Conservation (phyloP, 2,329 filamentous ascomycete species). For the Fusarium marasasianum region DNA sequence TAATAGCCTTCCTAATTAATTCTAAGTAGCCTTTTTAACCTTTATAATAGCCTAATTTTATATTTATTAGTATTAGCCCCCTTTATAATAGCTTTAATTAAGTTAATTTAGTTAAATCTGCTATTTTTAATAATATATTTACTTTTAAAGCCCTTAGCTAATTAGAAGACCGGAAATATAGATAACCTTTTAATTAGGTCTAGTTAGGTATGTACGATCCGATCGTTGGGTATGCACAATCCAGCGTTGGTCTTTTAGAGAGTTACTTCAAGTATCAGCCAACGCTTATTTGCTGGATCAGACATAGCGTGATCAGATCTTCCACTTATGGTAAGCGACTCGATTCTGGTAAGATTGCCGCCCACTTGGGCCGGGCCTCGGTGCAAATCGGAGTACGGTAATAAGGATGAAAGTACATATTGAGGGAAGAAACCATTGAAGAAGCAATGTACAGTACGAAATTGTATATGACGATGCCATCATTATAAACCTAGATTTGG, state of each 20-base stretch:
- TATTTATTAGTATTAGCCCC: too few relatives aligned
- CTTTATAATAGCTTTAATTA: too few relatives aligned
- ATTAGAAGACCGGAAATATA: too few relatives aligned
- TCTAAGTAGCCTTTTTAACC: too few relatives aligned
- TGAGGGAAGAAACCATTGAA: background rate
- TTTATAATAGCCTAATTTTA: too few relatives aligned
- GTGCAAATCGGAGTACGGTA: slow-evolving; percentile 15
- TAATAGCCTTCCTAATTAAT: too few relatives aligned
- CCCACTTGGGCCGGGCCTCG: slow-evolving; percentile 31
- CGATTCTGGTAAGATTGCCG: slow-evolving; percentile 4
- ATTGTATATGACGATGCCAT: background rate
- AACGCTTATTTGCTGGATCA: background rate
- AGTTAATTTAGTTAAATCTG: too few relatives aligned
- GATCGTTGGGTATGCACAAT: too few relatives aligned
- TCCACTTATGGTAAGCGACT: slow-evolving; percentile 11
- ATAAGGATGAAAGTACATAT: background rate
- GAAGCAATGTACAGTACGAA: background rate
- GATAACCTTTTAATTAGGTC: too few relatives aligned
- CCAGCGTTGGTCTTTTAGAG: background rate
- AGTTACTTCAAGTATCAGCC: background rate
- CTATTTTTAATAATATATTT: too few relatives aligned
- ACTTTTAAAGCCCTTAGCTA: too few relatives aligned
- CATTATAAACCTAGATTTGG: slow-evolving; percentile 1
- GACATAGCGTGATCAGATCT: background rate
- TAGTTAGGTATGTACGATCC: too few relatives aligned